Conservation (phyloP, 75 land plant genomes). For the Picea sitchensis region DNA sequence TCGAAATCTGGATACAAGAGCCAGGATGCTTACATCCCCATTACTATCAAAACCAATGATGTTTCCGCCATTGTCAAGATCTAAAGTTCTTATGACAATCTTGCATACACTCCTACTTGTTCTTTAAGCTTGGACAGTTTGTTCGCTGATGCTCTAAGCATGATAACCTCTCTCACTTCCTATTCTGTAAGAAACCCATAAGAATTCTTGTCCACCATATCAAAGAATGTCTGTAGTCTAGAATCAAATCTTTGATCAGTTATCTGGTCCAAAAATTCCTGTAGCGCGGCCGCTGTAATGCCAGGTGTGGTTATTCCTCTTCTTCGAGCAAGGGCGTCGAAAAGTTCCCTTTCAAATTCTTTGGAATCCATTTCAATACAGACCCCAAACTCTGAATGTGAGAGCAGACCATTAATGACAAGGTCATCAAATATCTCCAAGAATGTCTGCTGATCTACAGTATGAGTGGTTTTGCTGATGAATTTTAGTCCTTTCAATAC, state of each 20-base stretch:
- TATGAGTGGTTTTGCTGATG: conserved; percentile 47
- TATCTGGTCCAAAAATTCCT: conserved; percentile 69
- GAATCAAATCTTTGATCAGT: conserved; percentile 75
- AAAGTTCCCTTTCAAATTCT: conserved; percentile 77
- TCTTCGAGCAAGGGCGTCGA: conserved; percentile 65
- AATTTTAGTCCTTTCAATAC: conserved; percentile 64
- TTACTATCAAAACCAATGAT: too few species aligned
- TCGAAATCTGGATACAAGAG: too few species aligned
- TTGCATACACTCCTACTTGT: conserved; percentile 56
- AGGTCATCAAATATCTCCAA: conserved; percentile 66
- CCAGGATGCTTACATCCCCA: too few species aligned
- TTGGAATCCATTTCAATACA: conserved; percentile 87
- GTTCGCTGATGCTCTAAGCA: conserved; percentile 60
- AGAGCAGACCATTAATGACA: conserved; percentile 46
- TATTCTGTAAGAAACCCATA: conserved; percentile 61
- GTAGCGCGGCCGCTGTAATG: conserved; percentile 46
- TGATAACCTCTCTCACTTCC: conserved; percentile 72
- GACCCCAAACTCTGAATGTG: conserved; percentile 58
- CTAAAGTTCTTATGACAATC: too few species aligned
- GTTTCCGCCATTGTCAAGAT: too few species aligned
- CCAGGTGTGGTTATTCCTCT: conserved; percentile 31
- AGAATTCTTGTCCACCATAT: conserved; percentile 72
- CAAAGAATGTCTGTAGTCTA: conserved; percentile 77
- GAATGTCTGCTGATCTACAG: conserved; percentile 42
- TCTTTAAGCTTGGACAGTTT: conserved; percentile 62